A percentile compares a stretch with the other conserved stretches of the same genome.
phyloP scores from a whole-genome alignment of 2,329 filamentous ascomycete genomes.

The Rutstroemia sydowiana region DNA sequence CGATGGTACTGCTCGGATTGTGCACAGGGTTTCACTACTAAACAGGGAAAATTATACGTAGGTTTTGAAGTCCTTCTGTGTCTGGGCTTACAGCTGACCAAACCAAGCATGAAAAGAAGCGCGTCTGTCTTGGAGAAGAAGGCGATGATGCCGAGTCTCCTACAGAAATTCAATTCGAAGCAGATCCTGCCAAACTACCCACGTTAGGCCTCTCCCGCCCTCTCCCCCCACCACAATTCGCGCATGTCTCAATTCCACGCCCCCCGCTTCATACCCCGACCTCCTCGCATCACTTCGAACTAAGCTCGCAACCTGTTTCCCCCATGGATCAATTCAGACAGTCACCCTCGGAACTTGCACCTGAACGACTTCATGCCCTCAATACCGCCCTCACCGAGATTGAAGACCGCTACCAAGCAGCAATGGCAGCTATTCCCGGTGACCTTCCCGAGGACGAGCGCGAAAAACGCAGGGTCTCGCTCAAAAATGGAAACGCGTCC shows the following conservation, averaged over 20 bases:
- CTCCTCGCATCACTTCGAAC: background rate
- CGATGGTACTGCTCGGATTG: conserved; percentile 7
- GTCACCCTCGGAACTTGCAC: conserved; percentile 20
- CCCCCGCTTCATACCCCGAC: conserved; percentile 15
- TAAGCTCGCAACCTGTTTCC: conserved; percentile 1
- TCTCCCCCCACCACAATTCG: background rate
- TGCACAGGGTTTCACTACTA: conserved; percentile 16
- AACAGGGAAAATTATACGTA: conserved; percentile 20
- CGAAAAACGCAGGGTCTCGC: conserved; percentile 12
- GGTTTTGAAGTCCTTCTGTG: background rate
- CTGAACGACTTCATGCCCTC: conserved; percentile 15
- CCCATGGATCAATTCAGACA: conserved; percentile 11
- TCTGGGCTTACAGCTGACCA: background rate
- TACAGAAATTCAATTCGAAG: background rate
- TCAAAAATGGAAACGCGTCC: conserved; percentile 24
- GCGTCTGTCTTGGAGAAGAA: conserved; percentile 6
- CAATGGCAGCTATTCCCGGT: conserved; percentile 9
- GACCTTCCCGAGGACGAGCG: conserved; percentile 9
- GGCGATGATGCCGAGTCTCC: conserved; percentile 1
- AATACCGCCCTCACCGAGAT: conserved; percentile 18
- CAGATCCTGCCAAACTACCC: background rate
- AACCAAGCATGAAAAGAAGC: conserved; percentile 9
- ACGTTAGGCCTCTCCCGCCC: background rate
- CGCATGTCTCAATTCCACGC: background rate
- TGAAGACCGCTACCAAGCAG: conserved; percentile 13